Conservation (phyloP, 148 eudicot species). For the Camellia japonica region DNA sequence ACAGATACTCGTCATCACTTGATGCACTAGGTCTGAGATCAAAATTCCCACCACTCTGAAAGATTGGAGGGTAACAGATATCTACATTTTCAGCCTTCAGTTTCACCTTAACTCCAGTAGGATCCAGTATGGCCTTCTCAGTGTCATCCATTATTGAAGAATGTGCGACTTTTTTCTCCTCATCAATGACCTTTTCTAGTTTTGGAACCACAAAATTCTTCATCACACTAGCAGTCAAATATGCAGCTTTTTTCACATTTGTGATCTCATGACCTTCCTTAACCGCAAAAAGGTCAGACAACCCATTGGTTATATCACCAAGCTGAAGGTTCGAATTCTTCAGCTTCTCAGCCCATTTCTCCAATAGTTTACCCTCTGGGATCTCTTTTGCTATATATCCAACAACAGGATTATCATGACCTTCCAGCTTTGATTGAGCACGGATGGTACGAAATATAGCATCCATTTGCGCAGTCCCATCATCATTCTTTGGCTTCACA, state of each 20-base stretch:
- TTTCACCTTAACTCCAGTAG: conserved; percentile 60
- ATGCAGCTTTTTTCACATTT: conserved; percentile 80
- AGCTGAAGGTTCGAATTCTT: conserved; percentile 46
- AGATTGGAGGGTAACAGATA: conserved; percentile 92
- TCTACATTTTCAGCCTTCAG: conserved; percentile 82
- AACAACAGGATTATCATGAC: conserved; percentile 38
- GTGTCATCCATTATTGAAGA: conserved; percentile 81
- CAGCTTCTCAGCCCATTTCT: conserved; percentile 61
- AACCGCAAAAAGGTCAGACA: conserved; percentile 72
- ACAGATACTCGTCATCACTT: conserved; percentile 69
- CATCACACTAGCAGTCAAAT: conserved; percentile 71
- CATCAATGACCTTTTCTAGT: conserved; percentile 78
- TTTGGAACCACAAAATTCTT: conserved; percentile 83
- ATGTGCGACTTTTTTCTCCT: conserved; percentile 83
- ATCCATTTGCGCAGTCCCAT: conserved; percentile 69
- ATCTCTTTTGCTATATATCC: conserved; percentile 72
- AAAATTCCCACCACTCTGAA: conserved; percentile 91
- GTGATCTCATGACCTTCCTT: conserved; percentile 61
- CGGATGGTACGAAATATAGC: conserved; percentile 40
- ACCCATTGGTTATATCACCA: conserved; percentile 59
- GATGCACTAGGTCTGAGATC: conserved; percentile 84
- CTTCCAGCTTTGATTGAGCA: conserved; percentile 23
- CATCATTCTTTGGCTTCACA: conserved; percentile 63
- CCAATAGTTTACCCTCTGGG: conserved; percentile 73
- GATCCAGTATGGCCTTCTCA: conserved; percentile 70